Percentiles rank a stretch among this genome's conserved stretches.
These are phyloP conservation scores for Trametes sanguinea DNA, from an alignment of 768 basidiomycete species.

Conservation along the genomic window DNA sequence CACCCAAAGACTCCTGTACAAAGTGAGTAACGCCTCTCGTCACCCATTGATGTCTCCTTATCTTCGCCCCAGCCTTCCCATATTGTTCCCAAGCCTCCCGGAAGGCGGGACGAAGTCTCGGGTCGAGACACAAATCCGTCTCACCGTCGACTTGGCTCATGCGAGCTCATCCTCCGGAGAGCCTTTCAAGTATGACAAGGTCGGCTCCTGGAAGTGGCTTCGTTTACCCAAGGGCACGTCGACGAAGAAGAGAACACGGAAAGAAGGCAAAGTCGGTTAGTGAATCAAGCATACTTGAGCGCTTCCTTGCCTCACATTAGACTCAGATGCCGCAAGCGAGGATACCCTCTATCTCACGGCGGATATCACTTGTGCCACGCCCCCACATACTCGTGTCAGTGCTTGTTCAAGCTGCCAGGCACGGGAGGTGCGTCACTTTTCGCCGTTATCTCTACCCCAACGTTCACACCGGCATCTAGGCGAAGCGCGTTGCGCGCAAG, in stretches of 20 bases:
- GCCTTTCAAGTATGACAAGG: conserved; percentile 67
- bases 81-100: conserved; percentile 83
- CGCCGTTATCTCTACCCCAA: conserved; percentile 1
- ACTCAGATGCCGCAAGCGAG: conserved; percentile 61
- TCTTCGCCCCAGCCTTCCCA: conserved; percentile 57
- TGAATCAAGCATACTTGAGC: conserved; percentile 15
- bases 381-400: conserved; percentile 73
- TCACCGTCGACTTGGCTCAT: conserved; percentile 77
- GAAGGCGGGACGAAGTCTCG: conserved; percentile 84
- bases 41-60: background rate
- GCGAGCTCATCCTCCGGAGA: conserved; percentile 60
- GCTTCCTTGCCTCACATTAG: conserved; percentile 16
- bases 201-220: conserved; percentile 92
- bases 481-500: conserved; percentile 88
- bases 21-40: conserved; percentile 50
- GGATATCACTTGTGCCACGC: conserved; percentile 77
- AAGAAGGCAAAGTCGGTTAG: conserved; percentile 80
- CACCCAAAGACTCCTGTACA: conserved; percentile 73
- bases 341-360: conserved; percentile 74
- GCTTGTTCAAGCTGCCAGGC: conserved; percentile 88
- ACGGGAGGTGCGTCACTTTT: conserved; percentile 65
- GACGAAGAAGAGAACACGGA: conserved; percentile 82
- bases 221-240: conserved; percentile 78
- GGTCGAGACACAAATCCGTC: conserved; percentile 93
- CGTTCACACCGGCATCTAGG: conserved; percentile 44